Evolutionary conservation across 2,329 filamentous ascomycete genomes (phyloP), one percentile per base, ranked within the genome.

Genomic region (Sclerotinia trifoliorum): DNA sequence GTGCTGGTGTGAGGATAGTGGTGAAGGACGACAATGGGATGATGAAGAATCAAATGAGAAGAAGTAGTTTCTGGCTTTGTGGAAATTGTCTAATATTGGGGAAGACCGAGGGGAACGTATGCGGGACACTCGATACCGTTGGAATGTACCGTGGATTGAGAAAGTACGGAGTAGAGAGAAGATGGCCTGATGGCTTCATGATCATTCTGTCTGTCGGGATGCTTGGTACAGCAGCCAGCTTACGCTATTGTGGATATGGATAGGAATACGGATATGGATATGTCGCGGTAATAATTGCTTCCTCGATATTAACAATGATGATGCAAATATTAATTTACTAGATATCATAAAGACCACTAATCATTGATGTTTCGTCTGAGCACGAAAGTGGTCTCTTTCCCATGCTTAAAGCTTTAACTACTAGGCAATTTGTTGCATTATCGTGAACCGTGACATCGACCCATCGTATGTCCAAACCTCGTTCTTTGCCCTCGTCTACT

Each of bases 21-120:
- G 46, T 62, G 29, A 19, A 15, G 26, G 11, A 32, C 51, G 58
- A 63, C n/a, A 32, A 10, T 39, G n/a, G 46, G 21, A 51, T 51
- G 46, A 24, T 26, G 5, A 26, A 46, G 19, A 61, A 42, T 21
- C n/a, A 26, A 24, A 49, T 35, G 29, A 21, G 44, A 39, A 55
- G 21, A 35, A 42, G 39, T 17, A 17, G 15, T 29, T 62, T 48
- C 26, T 62, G 32, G 26, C 24, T 35, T 48, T 62, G 35, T 29
- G 58, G 21, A 49, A 29, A 49, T 62, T 49, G 19, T 48, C 32
- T 19, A 29, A 35, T 62, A 60, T 62, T 62, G 58, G 44, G 44
- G 44, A 62, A 49, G 58, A 49, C 58, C 26, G 44, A 49, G n/a
- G n/a, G 44, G 29, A 15, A 49, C 35, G 21, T 19, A 49, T 49